Base-by-base conservation (phyloP, 2,329 filamentous ascomycete genomes). In the Clonostachys rhizophaga region DNA sequence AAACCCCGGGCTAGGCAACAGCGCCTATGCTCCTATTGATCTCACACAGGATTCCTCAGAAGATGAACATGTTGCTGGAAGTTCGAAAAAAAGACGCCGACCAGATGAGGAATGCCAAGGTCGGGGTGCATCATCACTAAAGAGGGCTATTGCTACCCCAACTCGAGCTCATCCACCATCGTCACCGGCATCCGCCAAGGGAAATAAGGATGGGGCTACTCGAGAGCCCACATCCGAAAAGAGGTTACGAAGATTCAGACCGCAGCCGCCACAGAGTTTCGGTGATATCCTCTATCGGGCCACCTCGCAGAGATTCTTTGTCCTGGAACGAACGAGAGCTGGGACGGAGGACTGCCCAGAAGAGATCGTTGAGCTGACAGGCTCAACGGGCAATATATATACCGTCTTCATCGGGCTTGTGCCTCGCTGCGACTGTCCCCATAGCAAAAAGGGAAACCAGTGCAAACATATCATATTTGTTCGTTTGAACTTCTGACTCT, bases 401-500 rank as follows among this genome's bases (percentile, higher is more conserved):
- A 76, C 64, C 1, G 73, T 86, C 34, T 64, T 64, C 34, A 74
- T 87, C 45, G 65, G 66, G 4, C 68, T 68, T n/a, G 55, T 69
- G 16, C 78, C 80, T 0, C 64, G 54, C 0, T 86, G 82, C 58
- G 67, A 71, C 43, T 85, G 82, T 50, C 79, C 80, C 1, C 73
- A 83, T 48, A 72, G 70, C 2, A 54, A 49, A 24, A 69, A 70
- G 34, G 77, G 78, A 1, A 72, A 79, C 34, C 79, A 83, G 50
- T 86, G 83, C 73, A 87, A 87, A 56, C 84, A 87, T 54, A 66
- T 83, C 24, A 50, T 85, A 40, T 87, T 82, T 55, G 78, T 77
- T 55, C 39, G 66, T 62, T 5, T 12, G 10, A 14, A 14, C 12
- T 8, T 14, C 11, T 39, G 20, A 5, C 13, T 3, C 14, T 2